Evolutionary conservation across 345 rosid genomes (phyloP).

Genomic region (Bruguiera gymnorhiza): DNA sequence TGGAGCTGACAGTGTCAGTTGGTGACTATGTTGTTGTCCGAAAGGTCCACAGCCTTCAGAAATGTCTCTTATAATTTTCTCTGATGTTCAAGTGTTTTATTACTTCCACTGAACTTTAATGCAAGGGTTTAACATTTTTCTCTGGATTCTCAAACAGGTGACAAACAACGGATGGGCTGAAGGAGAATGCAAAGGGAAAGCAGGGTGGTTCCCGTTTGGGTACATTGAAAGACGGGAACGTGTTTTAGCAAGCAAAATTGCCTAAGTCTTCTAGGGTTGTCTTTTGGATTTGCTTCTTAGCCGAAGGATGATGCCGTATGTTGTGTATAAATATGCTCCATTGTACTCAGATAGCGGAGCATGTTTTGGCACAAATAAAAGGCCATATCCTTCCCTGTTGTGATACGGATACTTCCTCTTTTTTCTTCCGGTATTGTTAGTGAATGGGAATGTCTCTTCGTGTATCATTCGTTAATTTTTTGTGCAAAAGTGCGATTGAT

Average conservation of each 20-base stretch:
- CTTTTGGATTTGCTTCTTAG: slow-evolving; percentile 14
- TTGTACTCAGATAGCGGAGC: slow-evolving; percentile 17
- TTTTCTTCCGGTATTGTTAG: slow-evolving; percentile 4
- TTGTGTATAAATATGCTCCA: slow-evolving; percentile 12
- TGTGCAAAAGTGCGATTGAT: background rate
- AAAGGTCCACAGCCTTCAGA: slow-evolving; percentile 50
- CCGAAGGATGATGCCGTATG: slow-evolving; percentile 17
- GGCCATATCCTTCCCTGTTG: slow-evolving; percentile 14
- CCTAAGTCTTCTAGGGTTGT: slow-evolving; percentile 63
- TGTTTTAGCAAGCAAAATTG: slow-evolving; percentile 76
- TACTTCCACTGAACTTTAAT: background rate
- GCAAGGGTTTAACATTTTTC: slow-evolving; percentile 4
- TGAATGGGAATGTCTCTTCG: slow-evolving; percentile 21
- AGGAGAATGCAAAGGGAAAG: slow-evolving; percentile 91
- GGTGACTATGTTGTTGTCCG: slow-evolving; percentile 91
- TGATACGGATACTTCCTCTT: slow-evolving; percentile 21
- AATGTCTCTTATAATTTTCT: background rate
- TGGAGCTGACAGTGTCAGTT: slow-evolving; percentile 60
- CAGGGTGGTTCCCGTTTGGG: slow-evolving; percentile 86
- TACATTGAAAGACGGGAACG: slow-evolving; percentile 84
- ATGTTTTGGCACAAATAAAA: slow-evolving; percentile 10
- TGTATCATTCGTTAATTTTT: slow-evolving; percentile 13
- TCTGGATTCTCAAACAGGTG: slow-evolving; percentile 43
- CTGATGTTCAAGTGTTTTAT: background rate
- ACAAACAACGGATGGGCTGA: slow-evolving; percentile 88